Conservation (phyloP, 441 rosid genomes). For the Gossypium trilobum region DNA sequence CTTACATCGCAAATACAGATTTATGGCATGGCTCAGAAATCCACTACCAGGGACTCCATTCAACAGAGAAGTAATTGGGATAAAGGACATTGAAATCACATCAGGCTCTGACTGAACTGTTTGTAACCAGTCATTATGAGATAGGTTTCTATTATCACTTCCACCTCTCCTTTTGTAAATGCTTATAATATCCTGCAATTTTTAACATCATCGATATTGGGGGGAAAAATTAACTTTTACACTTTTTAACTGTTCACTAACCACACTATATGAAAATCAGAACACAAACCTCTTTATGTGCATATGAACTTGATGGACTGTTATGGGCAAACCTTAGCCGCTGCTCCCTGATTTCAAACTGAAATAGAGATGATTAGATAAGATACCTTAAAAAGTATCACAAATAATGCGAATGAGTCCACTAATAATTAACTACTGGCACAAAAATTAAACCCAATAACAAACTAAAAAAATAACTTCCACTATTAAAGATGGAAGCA, state of each 20-base stretch:
- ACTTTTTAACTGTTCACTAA: background rate
- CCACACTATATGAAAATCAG: background rate
- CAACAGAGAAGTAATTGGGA: conserved; percentile 81
- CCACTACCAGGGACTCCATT: conserved; percentile 89
- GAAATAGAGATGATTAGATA: conserved; percentile 30
- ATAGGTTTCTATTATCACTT: conserved; percentile 43
- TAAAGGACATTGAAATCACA: conserved; percentile 81
- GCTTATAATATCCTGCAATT: conserved; percentile 56
- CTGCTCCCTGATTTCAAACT: conserved; percentile 77
- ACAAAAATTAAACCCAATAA: background rate
- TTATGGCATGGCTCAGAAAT: conserved; percentile 88
- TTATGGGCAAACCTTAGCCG: conserved; percentile 67
- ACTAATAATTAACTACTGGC: background rate
- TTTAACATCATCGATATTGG: background rate
- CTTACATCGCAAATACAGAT: conserved; percentile 89
- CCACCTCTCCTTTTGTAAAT: conserved; percentile 90
- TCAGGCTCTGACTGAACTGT: conserved; percentile 89
- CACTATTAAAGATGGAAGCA: background rate
- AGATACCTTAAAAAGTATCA: conserved; percentile 13
- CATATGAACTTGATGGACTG: conserved; percentile 72
- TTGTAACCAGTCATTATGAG: conserved; percentile 80
- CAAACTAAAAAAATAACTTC: background rate
- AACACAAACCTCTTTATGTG: conserved; percentile 67
- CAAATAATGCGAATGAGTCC: background rate
- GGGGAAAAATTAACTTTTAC: background rate